Percentiles rank a stretch among this genome's conserved stretches.
Conservation (phyloP, 2,329 filamentous ascomycete species). For the Monilinia aucupariae region DNA sequence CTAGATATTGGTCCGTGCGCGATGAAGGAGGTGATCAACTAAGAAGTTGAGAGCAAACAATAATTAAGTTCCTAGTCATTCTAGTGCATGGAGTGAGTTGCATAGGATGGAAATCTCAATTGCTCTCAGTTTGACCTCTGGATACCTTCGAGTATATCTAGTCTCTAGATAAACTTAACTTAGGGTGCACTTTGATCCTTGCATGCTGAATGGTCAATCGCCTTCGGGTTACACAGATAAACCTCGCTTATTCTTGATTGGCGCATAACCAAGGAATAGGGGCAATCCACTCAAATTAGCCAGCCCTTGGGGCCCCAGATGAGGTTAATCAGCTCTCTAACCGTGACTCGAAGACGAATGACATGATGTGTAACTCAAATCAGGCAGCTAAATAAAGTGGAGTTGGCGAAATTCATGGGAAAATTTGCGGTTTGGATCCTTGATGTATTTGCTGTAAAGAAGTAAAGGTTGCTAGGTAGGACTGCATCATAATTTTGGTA, state of each 20-base stretch:
- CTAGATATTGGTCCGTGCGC: neutral
- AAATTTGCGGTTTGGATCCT: too few species aligned
- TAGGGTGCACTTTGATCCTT: neutral
- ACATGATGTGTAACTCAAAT: too few species aligned
- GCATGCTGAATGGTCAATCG: neutral
- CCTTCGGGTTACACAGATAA: neutral
- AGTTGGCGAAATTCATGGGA: too few species aligned
- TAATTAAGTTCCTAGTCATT: neutral
- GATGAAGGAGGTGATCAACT: neutral
- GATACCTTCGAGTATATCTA: neutral
- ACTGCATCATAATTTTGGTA: too few species aligned
- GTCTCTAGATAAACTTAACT: neutral
- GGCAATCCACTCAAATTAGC: too few species aligned
- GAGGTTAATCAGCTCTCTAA: too few species aligned
- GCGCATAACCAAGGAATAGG: too few species aligned
- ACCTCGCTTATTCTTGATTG: rapidly evolving
- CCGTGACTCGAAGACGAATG: too few species aligned
- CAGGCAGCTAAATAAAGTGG: too few species aligned
- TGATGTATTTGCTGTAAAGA: too few species aligned
- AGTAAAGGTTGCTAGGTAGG: too few species aligned
- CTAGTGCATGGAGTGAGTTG: neutral
- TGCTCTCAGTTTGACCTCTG: neutral
- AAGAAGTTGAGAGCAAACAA: neutral
- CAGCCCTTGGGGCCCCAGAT: too few species aligned
- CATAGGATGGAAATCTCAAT: neutral